Evolutionary conservation across 306 rosid species (phyloP).

Genomic region (Medicago ruthenica): DNA sequence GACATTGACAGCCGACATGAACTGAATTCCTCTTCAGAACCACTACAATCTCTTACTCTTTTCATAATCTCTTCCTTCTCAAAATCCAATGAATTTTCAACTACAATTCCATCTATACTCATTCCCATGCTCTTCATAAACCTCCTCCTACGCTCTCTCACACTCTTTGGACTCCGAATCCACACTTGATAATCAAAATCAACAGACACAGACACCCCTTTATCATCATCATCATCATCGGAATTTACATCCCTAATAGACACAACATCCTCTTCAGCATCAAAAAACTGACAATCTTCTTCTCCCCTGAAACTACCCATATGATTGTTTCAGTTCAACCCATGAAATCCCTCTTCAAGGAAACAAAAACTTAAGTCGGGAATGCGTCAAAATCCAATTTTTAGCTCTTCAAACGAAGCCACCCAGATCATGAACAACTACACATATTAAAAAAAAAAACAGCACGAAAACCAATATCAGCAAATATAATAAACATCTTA

Average conservation of each 20-base stretch:
- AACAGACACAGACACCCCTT: slow-evolving; percentile 27
- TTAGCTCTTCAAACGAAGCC: slow-evolving; percentile 60
- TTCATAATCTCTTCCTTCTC: slow-evolving; percentile 47
- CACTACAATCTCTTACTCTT: slow-evolving; percentile 49
- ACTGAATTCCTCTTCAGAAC: slow-evolving; percentile 63
- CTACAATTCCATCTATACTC: slow-evolving; percentile 45
- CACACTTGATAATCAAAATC: slow-evolving; percentile 65
- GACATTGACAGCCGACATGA: slow-evolving; percentile 66
- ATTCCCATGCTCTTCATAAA: slow-evolving; percentile 72
- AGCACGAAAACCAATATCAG: slow-evolving; percentile 66
- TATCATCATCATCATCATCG: slow-evolving; percentile 46
- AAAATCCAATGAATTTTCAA: slow-evolving; percentile 45
- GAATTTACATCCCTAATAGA: slow-evolving; percentile 58
- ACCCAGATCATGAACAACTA: slow-evolving; percentile 46
- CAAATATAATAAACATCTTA: slow-evolving; percentile 51
- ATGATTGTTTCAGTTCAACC: slow-evolving; percentile 70
- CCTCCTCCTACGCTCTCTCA: slow-evolving; percentile 69
- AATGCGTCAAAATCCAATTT: slow-evolving; percentile 55
- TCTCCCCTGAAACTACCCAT: slow-evolving; percentile 79
- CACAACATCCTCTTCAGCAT: slow-evolving; percentile 78
- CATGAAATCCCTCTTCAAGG: slow-evolving; percentile 77
- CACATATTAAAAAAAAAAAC: slow-evolving; percentile 15
- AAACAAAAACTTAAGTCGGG: slow-evolving; percentile 58
- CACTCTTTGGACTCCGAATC: slow-evolving; percentile 72
- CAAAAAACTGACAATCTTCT: slow-evolving; percentile 75